Conservation (phyloP, 768 basidiomycete species). For the Auriscalpium vulgare region DNA sequence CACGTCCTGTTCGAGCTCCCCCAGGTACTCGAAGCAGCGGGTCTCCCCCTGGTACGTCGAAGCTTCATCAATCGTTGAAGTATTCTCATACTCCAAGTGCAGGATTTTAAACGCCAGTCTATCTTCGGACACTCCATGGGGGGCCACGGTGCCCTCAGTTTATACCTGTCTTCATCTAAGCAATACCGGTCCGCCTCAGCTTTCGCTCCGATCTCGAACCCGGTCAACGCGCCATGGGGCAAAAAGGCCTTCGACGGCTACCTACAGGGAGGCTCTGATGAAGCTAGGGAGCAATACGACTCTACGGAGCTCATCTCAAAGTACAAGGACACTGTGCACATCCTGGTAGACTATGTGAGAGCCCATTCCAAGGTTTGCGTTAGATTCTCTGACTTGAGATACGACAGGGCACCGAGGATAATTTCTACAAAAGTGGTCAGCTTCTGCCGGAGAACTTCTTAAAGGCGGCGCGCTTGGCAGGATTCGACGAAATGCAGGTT, state of each 20-base stretch:
- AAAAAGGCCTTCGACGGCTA: conserved; percentile 87
- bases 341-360: conserved; percentile 82
- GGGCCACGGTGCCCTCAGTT: conserved; percentile 87
- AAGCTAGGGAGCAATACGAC: conserved; percentile 71
- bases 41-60: conserved; percentile 65
- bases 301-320: conserved; percentile 74
- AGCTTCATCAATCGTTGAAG: not conserved
- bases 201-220: conserved; percentile 83
- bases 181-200: conserved; percentile 84
- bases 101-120: conserved; percentile 81
- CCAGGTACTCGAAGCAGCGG: conserved; percentile 60
- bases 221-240: conserved; percentile 84
- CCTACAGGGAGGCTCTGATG: conserved; percentile 64
- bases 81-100: not conserved
- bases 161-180: conserved; percentile 76
- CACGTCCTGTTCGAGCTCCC: conserved; percentile 84
- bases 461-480: conserved; percentile 64
- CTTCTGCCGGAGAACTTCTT: conserved; percentile 87
- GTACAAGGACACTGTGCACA: conserved; percentile 55
- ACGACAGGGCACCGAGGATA: conserved; percentile 65
- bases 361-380: not conserved
- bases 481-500: conserved; percentile 69
- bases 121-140: conserved; percentile 98
- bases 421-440: conserved; percentile 81
- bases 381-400: not conserved